Base-by-base conservation (phyloP, 2,329 filamentous ascomycete genomes). In the Aureobasidium mangrovei region DNA sequence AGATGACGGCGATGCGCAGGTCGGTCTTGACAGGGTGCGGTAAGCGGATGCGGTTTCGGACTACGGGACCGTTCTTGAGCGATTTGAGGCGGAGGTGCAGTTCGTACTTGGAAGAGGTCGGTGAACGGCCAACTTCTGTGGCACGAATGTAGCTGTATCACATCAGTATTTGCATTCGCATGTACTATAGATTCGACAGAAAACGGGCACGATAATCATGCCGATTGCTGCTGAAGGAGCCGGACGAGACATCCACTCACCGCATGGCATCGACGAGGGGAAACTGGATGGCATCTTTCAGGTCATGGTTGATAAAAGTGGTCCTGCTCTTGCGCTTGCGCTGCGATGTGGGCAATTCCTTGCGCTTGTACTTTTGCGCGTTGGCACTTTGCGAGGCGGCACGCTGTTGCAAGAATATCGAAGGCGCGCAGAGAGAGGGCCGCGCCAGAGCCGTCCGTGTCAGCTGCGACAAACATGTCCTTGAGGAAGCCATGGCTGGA, bases 211-310 rank as follows among this genome's bases (percentile, higher is more conserved):
- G 32, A 35, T 35, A 12, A 35, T 7, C 7, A 35, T 35, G 32
- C 7, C 32, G 10, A 35, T 2, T 12, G 10, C 7, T 35, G 32
- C 10, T 7, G 32, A 35, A 35, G 32, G 10, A 35, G 10, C 7
- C 32, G 10, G 2, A 35, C 7, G 7, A 35, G 10, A 35, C 10
- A 24, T 32, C 26, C 1, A 66, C 77, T 56, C 72, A 89, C 88
- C 91, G 82, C 82, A 98, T 93, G 12, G 93, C 94, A 74, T 98
- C 93, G 61, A 88, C 86, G 32, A 98, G 77, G 0, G 89, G 81
- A 65, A 86, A 95, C 64, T 87, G 84, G 35, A 88, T 77, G 41
- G 82, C 79, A 60, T 82, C 74, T 58, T 79, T 79, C 59, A 91
- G 69, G 59, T 83, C 76, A 59, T 78, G 77, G 56, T 78, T 75